Evolutionary conservation across 1,284 basidiomycete genomes (phyloP), one percentile per base, ranked within the genome.

Genomic region (Ustilago tritici): DNA sequence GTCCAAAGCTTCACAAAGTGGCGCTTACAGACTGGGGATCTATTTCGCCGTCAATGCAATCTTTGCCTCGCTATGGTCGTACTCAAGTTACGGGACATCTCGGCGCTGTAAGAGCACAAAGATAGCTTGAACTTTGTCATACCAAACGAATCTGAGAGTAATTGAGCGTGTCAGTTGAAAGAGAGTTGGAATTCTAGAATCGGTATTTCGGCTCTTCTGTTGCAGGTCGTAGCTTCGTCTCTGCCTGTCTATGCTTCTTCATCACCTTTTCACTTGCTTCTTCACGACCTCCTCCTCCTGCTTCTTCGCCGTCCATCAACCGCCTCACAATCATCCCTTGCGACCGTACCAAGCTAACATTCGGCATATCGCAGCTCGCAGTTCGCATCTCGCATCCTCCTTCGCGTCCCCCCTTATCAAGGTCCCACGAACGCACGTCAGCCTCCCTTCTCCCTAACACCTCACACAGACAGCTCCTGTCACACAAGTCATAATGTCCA

Each of bases 401-500:
- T 32, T 32, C 28, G 23, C 49, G 31, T 14, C 49, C 49, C 15
- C 12, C 17, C 31, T 19, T 7, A 54, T 31, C 23, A 9, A 32
- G n/a, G 43, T 19, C 19, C 12, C 43, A 46, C 43, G n/a, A 46
- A 6, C n/a, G 11, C 43, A 19, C 43, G 7, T 15, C 17, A 19
- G 43, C 14, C n/a, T 19, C 43, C 43, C 43, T 9, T n/a, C 23
- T 28, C 11, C 43, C 3, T 19, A 46, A 15, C 43, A 46, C 19
- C n/a, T 9, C 43, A 46, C 43, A 46, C 11, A 19, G n/a, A n/a
- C n/a, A 46, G 43, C 43, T 9, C n/a, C n/a, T 46, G 43, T 46
- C 38, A 28, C 15, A 56, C 28, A 53, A 28, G 17, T 35, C 58
- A 73, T 40, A 70, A 97, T 98, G 97, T 99, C 96, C 19, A 97